Evolutionary conservation across 139 green algal species (phyloP).

Genomic region (Coelastrella sp.): DNA sequence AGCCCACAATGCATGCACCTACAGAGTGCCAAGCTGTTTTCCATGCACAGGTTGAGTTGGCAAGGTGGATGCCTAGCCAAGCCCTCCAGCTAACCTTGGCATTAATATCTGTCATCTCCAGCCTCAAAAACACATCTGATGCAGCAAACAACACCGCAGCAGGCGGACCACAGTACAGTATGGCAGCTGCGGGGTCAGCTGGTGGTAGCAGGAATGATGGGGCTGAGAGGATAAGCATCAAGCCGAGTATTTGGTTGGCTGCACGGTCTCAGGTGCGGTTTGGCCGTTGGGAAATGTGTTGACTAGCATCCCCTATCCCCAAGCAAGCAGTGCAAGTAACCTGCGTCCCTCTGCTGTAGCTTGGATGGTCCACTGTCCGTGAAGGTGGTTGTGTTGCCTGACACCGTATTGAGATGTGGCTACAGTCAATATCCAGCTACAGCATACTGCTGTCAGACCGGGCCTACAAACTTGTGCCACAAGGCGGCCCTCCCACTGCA

Average conservation of each 20-base stretch:
- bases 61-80: not conserved
- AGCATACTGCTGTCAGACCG: not conserved
- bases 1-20: too few species aligned
- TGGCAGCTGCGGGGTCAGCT: not conserved
- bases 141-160: too few species aligned
- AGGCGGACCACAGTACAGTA: too few species aligned
- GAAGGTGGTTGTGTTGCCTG: not conserved
- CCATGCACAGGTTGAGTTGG: conserved; percentile 13
- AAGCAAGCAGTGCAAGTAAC: too few species aligned
- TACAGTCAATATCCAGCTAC: not conserved
- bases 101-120: not conserved
- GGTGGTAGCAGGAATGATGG: not conserved
- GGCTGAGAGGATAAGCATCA: not conserved
- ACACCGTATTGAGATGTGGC: too few species aligned
- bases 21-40: too few species aligned
- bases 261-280: conserved; percentile 1
- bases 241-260: not conserved
- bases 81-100: conserved; percentile 25
- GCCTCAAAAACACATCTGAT: not conserved
- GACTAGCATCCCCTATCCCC: too few species aligned
- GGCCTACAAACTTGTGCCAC: not conserved
- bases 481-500: too few species aligned
- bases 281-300: too few species aligned
- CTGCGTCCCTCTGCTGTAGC: too few species aligned
- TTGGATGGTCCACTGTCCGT: too few species aligned